These are phyloP conservation scores for Trichophyton rubrum DNA, from an alignment of 2,329 filamentous ascomycete genomes.

Conservation along the genomic window DNA sequence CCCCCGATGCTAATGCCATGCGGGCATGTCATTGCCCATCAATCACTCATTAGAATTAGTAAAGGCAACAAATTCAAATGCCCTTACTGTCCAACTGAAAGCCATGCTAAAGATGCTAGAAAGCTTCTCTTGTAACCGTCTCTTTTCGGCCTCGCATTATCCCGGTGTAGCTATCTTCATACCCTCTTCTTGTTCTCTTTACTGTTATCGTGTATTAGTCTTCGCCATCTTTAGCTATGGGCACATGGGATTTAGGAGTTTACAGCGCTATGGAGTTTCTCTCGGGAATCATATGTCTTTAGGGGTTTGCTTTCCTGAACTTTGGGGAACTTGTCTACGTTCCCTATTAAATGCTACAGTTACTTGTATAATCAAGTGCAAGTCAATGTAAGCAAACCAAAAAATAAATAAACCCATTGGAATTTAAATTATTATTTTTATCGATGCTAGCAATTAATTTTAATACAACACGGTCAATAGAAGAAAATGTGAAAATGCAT, in stretches of 20 bases:
- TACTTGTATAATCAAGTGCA: too few relatives aligned
- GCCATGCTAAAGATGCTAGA: slow-evolving; percentile 60
- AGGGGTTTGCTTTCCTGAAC: neutral
- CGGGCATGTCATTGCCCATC: slow-evolving; percentile 81
- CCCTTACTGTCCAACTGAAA: slow-evolving; percentile 86
- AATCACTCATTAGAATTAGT: slow-evolving; percentile 65
- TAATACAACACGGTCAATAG: too few relatives aligned
- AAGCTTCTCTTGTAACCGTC: slow-evolving; percentile 53
- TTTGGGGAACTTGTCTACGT: neutral
- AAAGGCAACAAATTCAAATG: slow-evolving; percentile 83
- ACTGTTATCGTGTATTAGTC: neutral
- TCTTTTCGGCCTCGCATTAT: neutral
- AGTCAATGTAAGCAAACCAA: too few relatives aligned
- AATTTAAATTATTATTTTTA: neutral
- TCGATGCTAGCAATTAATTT: neutral
- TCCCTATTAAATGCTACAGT: neutral
- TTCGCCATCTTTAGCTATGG: neutral
- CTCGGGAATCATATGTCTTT: neutral
- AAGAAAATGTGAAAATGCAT: too few relatives aligned
- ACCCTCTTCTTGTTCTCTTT: neutral
- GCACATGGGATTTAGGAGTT: neutral
- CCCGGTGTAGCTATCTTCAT: neutral
- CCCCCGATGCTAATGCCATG: slow-evolving; percentile 96
- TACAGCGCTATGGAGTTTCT: neutral
- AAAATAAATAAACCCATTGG: neutral